These are phyloP conservation scores for Mycena metata DNA, from an alignment of 768 basidiomycete species.

Conservation along the genomic window DNA sequence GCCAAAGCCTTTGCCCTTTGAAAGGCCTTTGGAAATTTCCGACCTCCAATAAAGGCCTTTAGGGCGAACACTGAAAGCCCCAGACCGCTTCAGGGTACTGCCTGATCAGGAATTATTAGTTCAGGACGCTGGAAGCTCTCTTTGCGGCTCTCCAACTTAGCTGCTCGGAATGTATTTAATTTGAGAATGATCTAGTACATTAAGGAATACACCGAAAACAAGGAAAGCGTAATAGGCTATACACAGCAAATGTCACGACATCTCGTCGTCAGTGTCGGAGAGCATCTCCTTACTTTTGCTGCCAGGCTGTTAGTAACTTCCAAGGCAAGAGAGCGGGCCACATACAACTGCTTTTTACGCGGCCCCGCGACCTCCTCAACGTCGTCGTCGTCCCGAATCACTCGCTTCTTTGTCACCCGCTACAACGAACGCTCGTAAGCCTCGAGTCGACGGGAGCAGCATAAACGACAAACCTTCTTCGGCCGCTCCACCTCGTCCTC, in stretches of 20 bases:
- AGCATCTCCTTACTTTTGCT: constrained; percentile 94
- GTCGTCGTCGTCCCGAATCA: constrained; percentile 83
- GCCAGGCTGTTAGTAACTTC: constrained; percentile 21
- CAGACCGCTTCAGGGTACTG: no score
- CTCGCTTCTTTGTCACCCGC: constrained; percentile 71
- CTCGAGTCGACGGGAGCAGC: neutral
- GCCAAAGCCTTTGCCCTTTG: no score
- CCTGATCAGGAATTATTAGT: no score
- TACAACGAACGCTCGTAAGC: no score
- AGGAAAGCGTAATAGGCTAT: constrained; percentile 36
- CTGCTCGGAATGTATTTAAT: no score
- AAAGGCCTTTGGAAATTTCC: no score
- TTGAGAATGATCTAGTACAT: neutral
- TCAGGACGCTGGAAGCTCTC: no score
- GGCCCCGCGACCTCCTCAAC: constrained; percentile 72
- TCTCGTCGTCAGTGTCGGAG: constrained; percentile 72
- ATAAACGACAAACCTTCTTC: constrained; percentile 69
- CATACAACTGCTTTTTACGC: constrained; percentile 84
- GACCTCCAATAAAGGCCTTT: no score
- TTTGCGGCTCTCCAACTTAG: no score
- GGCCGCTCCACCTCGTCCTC: constrained; percentile 78
- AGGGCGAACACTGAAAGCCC: no score
- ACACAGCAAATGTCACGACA: neutral
- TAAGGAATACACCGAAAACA: constrained; percentile 33
- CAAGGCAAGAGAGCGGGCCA: constrained; percentile 30